A percentile compares a stretch with the other conserved stretches of the same genome.
These are phyloP conservation scores for Pseudoscleropodium purum DNA, from an alignment of 225 moss, liverwort and hornwort species.

Conservation along the genomic window DNA sequence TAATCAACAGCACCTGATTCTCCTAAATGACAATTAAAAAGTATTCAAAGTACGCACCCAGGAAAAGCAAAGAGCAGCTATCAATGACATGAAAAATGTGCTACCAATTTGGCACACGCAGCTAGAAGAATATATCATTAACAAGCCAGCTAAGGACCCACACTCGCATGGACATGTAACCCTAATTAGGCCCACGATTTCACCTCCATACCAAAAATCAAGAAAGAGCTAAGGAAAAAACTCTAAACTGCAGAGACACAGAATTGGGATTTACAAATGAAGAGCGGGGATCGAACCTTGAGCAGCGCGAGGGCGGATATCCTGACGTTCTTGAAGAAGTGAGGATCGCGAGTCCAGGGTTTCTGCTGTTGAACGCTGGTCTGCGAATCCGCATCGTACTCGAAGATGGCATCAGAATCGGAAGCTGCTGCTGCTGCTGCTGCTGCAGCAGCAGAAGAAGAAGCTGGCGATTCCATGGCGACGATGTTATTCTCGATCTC, in stretches of 20 bases:
- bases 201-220: neutral
- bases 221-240: neutral
- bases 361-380: conserved; percentile 64
- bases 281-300: conserved; percentile 16
- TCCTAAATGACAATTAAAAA: neutral
- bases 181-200: neutral
- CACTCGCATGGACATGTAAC: neutral
- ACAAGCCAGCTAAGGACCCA: neutral
- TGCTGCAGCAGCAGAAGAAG: neutral
- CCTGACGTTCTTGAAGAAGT: conserved; percentile 87
- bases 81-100: neutral
- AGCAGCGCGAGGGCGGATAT: conserved; percentile 81
- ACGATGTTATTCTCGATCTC: conserved; percentile 87
- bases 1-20: neutral
- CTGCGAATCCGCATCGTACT: conserved; percentile 78
- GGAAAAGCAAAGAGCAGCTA: neutral
- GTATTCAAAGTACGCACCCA: neutral
- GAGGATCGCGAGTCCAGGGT: conserved; percentile 82
- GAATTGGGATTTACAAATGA: neutral
- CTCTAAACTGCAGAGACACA: neutral
- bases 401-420: conserved; percentile 81
- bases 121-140: neutral
- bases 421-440: neutral
- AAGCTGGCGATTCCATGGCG: conserved; percentile 41
- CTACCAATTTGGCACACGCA: neutral